These are phyloP conservation scores for Trametes polyzona DNA, from an alignment of 1,284 basidiomycete genomes.

Conservation along the genomic window DNA sequence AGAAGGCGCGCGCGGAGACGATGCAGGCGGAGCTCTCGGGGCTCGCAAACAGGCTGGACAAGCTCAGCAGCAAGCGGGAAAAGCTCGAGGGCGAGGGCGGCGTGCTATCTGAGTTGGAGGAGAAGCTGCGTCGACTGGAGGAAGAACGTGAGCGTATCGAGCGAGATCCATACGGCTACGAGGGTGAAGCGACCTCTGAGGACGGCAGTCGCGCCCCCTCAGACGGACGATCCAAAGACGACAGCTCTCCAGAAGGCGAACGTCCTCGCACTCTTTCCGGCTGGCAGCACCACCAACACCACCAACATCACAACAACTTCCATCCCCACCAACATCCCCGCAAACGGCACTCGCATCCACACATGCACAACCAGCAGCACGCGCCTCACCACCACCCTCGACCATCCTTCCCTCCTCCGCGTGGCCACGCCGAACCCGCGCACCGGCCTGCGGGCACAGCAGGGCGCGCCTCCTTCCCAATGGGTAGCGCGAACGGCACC, in stretches of 20 bases:
- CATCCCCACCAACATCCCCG: slow-evolving; percentile 26
- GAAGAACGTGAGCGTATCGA: slow-evolving; percentile 45
- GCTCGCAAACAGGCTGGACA: slow-evolving; percentile 50
- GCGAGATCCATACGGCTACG: slow-evolving; percentile 38
- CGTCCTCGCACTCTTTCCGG: background rate
- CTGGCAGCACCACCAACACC: slow-evolving; percentile 14
- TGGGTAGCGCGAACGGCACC: slow-evolving; percentile 12
- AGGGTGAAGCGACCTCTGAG: slow-evolving; percentile 25
- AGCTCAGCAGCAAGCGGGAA: slow-evolving; percentile 59
- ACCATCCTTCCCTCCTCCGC: slow-evolving; percentile 19
- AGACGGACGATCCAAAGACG: slow-evolving; percentile 21
- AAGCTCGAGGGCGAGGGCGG: slow-evolving; percentile 51
- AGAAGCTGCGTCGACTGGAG: slow-evolving; percentile 40
- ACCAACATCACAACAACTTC: slow-evolving; percentile 20
- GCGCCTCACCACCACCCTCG: slow-evolving; percentile 25
- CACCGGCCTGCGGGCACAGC: slow-evolving; percentile 27
- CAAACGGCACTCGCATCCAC: slow-evolving; percentile 38
- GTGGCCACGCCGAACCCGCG: slow-evolving; percentile 24
- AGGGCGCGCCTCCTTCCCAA: slow-evolving; percentile 27
- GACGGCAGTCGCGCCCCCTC: slow-evolving; percentile 10
- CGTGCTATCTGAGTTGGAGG: slow-evolving; percentile 45
- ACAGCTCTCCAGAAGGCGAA: slow-evolving; percentile 20
- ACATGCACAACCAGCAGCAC: slow-evolving; percentile 20
- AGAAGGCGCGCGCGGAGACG: slow-evolving; percentile 51
- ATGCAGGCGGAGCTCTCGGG: slow-evolving; percentile 42